Conservation (phyloP, 164 flowering plant species). For the Sextonia rubra region DNA sequence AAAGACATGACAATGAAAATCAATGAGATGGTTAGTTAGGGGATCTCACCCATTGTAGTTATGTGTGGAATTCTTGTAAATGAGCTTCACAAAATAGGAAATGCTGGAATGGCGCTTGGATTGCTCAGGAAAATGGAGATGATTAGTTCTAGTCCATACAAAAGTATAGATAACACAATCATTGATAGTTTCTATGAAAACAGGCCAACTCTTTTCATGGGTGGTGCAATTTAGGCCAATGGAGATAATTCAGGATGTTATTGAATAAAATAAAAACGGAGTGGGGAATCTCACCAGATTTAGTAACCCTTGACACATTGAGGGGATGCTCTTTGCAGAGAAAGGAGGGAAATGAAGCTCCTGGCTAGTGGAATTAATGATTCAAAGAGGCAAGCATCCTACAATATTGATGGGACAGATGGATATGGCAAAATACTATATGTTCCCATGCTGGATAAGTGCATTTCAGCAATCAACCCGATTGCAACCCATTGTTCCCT, state of each 20-base stretch:
- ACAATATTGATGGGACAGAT: neutral
- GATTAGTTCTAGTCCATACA: neutral
- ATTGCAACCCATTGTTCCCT: too few species aligned
- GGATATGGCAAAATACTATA: too few species aligned
- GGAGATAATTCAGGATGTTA: too few species aligned
- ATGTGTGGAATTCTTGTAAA: neutral
- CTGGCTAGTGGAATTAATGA: slow-evolving; percentile 4
- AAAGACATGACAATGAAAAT: too few species aligned
- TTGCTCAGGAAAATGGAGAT: neutral
- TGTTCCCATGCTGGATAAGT: too few species aligned
- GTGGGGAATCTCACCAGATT: neutral
- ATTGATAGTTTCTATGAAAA: neutral
- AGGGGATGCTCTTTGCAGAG: slow-evolving; percentile 4
- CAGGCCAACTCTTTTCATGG: neutral
- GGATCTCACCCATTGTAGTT: neutral
- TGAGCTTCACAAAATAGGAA: neutral
- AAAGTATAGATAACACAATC: neutral
- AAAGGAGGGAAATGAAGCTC: neutral
- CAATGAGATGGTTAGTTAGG: too few species aligned
- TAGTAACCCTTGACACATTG: too few species aligned
- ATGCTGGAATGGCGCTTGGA: neutral
- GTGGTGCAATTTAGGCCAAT: neutral
- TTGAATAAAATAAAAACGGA: too few species aligned
- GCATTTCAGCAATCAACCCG: too few species aligned
- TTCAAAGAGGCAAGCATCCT: neutral